Base-by-base conservation (phyloP, 1,284 basidiomycete species). In the Malassezia sympodialis region DNA sequence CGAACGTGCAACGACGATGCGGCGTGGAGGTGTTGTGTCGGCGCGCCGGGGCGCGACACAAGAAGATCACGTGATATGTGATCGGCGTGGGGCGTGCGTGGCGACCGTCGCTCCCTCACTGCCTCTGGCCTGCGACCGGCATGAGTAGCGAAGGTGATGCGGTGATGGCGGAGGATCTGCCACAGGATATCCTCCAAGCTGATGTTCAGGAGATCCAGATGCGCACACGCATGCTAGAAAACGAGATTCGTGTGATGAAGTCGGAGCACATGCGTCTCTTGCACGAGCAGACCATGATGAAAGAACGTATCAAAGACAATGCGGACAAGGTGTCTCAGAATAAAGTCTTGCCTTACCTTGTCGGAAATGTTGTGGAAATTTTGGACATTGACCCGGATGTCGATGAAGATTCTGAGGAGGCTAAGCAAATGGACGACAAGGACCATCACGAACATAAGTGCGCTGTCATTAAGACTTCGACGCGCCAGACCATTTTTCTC, bases 271-370 rank as follows among this genome's bases (percentile, higher is more conserved):
- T 89, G 65, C 82, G 93, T 53, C 77, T 99, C 56, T 84, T 86
- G 69, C 93, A 98, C 75, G 94, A 98, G 76, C 87, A 93, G 76
- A 86, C 80, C 65, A 86, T 86, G 63, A 96, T 98, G 90, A 85
- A 88, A 74, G 91, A 96, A 80, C 94, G 93, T 81, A 94, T 99
- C 75, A 84, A 89, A 58, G 93, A 98, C 76, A 99, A 96, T 66
- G 85, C 85, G 49, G 91, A 96, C 77, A 98, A 98, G 80, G 90
- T 99, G 68, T 96, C 96, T 77, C 93, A 98, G 82, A 98, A 99
- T 79, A 98, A 98, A 77, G 90, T 96, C 19, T 79, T 99, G 40
- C 93, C 94, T 1, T 99, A 96, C 78, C 83, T 99, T 50, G 94
- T 99, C 42, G 90, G 88, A 24, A 96, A 98, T 70, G 89, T 99